Base-by-base conservation (phyloP, 2,329 filamentous ascomycete genomes). In the Byssochlamys sp. region DNA sequence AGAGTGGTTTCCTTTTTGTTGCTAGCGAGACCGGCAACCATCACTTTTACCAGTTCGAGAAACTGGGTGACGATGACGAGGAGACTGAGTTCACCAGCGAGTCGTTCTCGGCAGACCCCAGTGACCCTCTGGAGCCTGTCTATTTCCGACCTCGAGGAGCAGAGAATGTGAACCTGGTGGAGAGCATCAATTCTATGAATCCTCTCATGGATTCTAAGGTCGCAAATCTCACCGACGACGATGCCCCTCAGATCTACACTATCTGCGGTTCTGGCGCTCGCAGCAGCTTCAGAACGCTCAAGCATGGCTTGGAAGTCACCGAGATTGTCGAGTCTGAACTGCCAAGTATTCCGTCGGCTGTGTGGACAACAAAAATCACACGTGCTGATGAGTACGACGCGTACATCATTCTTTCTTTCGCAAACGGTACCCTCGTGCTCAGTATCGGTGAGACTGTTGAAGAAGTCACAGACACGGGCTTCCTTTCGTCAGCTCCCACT, bases 381-480 rank as follows among this genome's bases (percentile, higher is more conserved):
- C 84, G 84, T 24, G 82, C 83, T 19, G 92, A 97, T 64, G 84
- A 92, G 64, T 95, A 87, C 62, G 92, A 99, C 73, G 88, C 90
- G 0, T 96, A 97, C 68, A 96, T 99, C 60, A 84, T 99, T n/a
- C 80, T 99, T 4, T 95, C 91, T 2, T 94, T 96, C 67, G 86
- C 87, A 45, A 95, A 95, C 65, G 88, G 86, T 29, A 99, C 94
- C 0, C 80, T 97, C 11, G 91, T 97, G 1, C 79, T 99, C 14
- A 95, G 91, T 67, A 96, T 99, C 62, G 94, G 92, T 3, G 94
- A 99, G 70, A 96, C 91, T 1, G 94, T 99, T 0, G 91, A 96
- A 71, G 91, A 97, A 74, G 91, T 96, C 2, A 91, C 86, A 6
- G 91, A 97, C 69, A 95, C 91, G 9, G 91, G 92, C 0, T 96